Evolutionary conservation across 1,139 yeast genomes (phyloP), one percentile per base, ranked within the genome.

Genomic region (Suhomyces coccinellae): DNA sequence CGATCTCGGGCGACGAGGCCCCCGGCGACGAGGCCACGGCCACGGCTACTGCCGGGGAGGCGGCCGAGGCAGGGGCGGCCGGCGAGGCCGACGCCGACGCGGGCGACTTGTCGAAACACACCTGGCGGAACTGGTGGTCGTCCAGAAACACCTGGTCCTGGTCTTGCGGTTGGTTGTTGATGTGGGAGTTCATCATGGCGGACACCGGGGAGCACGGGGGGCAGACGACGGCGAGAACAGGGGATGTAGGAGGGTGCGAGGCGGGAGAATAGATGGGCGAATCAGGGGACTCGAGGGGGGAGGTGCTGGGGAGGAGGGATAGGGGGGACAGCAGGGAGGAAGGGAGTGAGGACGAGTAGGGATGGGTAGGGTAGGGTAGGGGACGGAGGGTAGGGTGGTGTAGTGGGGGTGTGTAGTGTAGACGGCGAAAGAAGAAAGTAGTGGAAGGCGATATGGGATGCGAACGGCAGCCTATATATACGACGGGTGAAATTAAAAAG

Each of bases 81-180:
- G 48, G 46, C 47, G 47, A 44, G 42, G 53, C 36, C 55, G 45
- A 38, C 6, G 46, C 35, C 20, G 49, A 53, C 36, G 48, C 51
- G 31, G 55, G 57, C 32, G 52, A 52, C 49, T 58, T 52, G 47
- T 60, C 62, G 46, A 69, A 68, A 49, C 69, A 67, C 29, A 69
- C 73, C 41, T 62, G 67, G 45, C 73, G 61, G 51, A 69, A 67
- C 52, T 61, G 66, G 37, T 59, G 66, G 34, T 62, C 68, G 40
- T 63, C 68, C 52, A 51, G 42, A 55, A 66, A 62, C 43, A 66
- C 59, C 56, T 63, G 66, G 44, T 66, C 70, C 51, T 63, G 63
- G 52, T 65, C 61, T 26, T 67, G 69, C 46, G 55, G 53, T 47
- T 58, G 53, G 53, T 61, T 61, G 52, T 63, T 62, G 44, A 62